Conservation (phyloP, 2,329 filamentous ascomycete genomes). For the Cladosporium oxysporum region DNA sequence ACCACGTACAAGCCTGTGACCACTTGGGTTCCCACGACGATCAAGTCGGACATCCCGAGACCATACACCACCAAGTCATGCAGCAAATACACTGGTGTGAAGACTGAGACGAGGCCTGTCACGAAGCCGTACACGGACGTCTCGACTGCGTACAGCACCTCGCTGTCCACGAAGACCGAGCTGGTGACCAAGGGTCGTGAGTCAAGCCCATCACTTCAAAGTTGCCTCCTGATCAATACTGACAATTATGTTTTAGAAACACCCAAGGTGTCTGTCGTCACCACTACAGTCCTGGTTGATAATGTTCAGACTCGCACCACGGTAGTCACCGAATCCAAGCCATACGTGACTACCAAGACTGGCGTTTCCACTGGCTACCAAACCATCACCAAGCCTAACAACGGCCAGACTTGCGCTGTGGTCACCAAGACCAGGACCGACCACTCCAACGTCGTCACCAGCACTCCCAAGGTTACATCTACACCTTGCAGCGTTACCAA, state of each 20-base stretch:
- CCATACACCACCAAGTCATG: constrained; percentile 10
- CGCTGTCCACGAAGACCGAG: background rate
- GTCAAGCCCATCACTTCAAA: background rate
- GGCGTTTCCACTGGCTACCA: constrained; percentile 1
- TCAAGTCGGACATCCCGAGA: constrained; percentile 3
- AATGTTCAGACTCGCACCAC: background rate
- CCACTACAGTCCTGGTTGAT: constrained; percentile 3
- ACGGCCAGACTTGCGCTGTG: background rate
- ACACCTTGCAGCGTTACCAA: constrained; percentile 16
- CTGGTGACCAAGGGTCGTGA: background rate
- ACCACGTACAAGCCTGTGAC: constrained; percentile 16
- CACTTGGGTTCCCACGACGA: constrained; percentile 1
- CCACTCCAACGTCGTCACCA: constrained; percentile 12
- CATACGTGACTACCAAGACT: background rate
- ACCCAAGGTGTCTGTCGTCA: background rate
- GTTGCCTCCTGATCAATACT: background rate
- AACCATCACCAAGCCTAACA: constrained; percentile 13
- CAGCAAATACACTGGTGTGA: constrained; percentile 9
- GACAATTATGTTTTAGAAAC: background rate
- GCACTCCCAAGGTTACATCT: constrained; percentile 5
- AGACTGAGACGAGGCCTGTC: constrained; percentile 6
- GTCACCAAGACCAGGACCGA: constrained; percentile 14
- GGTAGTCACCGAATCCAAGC: background rate
- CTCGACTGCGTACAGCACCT: constrained; percentile 7
- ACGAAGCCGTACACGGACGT: constrained; percentile 8